Conservation (phyloP, 2,329 filamentous ascomycete species). For the Coniella vitis region DNA sequence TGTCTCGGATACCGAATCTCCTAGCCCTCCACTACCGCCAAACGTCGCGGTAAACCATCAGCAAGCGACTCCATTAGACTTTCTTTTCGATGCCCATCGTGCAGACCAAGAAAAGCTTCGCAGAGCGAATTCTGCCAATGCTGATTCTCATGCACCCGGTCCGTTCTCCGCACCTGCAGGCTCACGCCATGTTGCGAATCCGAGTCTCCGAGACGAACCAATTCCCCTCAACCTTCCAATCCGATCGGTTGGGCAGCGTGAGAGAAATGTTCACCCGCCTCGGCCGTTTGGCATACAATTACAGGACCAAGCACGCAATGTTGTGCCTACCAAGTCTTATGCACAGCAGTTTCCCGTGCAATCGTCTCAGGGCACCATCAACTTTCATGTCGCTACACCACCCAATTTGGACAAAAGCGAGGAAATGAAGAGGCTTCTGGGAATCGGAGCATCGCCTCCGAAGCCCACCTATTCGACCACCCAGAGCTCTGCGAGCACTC, state of each 20-base stretch:
- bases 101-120: conserved; percentile 63
- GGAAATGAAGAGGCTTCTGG: conserved; percentile 11
- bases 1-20: conserved; percentile 44
- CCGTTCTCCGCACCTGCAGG: conserved; percentile 47
- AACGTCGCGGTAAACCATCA: conserved; percentile 27
- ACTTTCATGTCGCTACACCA: conserved; percentile 5
- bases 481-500: not conserved
- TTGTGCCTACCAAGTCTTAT: not conserved
- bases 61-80: conserved; percentile 73
- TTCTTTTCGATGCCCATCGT: conserved; percentile 83
- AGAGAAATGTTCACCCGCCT: conserved; percentile 4
- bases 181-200: conserved; percentile 22
- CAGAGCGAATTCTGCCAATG: conserved; percentile 43
- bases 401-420: conserved; percentile 11
- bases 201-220: conserved; percentile 13
- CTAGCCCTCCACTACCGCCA: conserved; percentile 35
- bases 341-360: conserved; percentile 1
- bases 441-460: conserved; percentile 2
- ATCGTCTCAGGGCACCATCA: not conserved
- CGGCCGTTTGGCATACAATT: conserved; percentile 5
- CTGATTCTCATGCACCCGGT: conserved; percentile 31
- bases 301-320: conserved; percentile 2
- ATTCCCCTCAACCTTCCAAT: conserved; percentile 17
- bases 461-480: not conserved
- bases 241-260: conserved; percentile 22